A percentile compares a stretch with the other conserved stretches of the same genome.
Evolutionary conservation across 139 green algal species (phyloP).

Genomic region (Pycnococcus provasolii): DNA sequence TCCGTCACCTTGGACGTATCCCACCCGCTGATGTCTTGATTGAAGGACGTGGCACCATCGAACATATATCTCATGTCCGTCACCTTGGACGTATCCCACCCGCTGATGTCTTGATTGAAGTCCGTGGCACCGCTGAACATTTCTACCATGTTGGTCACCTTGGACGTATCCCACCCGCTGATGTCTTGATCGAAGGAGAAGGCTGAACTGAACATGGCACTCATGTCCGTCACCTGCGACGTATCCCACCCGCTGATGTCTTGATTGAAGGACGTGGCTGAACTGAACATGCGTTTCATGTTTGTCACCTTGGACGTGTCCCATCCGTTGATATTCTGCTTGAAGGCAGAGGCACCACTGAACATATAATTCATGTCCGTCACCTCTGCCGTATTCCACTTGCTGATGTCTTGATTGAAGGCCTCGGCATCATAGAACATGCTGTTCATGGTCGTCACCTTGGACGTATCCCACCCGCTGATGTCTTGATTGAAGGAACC

Average conservation of each 20-base stretch:
- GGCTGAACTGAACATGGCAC: slow-evolving; percentile 11
- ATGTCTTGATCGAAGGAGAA: slow-evolving; percentile 13
- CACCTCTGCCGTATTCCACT: slow-evolving; percentile 10
- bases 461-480: slow-evolving; percentile 17
- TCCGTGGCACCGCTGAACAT: background rate
- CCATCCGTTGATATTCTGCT: slow-evolving; percentile 16
- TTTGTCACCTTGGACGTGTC: slow-evolving; percentile 14
- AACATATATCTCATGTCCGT: slow-evolving; percentile 24
- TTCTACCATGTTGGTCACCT: background rate
- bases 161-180: background rate
- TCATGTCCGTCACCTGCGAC: slow-evolving; percentile 21
- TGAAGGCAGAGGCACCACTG: slow-evolving; percentile 3
- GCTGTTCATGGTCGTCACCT: slow-evolving; percentile 15
- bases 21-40: background rate
- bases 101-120: background rate
- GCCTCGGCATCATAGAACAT: background rate
- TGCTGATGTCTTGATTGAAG: slow-evolving; percentile 17
- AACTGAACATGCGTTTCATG: slow-evolving; percentile 22
- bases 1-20: background rate
- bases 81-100: slow-evolving; percentile 1
- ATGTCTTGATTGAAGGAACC: slow-evolving; percentile 15
- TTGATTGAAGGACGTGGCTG: slow-evolving; percentile 3
- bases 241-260: slow-evolving; percentile 23
- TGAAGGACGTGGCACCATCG: background rate
- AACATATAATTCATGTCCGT: slow-evolving; percentile 14